A percentile compares a stretch with the other conserved stretches of the same genome.
These are phyloP conservation scores for Rhodotorula sp. DNA, from an alignment of 1,284 basidiomycete genomes.

Conservation along the genomic window DNA sequence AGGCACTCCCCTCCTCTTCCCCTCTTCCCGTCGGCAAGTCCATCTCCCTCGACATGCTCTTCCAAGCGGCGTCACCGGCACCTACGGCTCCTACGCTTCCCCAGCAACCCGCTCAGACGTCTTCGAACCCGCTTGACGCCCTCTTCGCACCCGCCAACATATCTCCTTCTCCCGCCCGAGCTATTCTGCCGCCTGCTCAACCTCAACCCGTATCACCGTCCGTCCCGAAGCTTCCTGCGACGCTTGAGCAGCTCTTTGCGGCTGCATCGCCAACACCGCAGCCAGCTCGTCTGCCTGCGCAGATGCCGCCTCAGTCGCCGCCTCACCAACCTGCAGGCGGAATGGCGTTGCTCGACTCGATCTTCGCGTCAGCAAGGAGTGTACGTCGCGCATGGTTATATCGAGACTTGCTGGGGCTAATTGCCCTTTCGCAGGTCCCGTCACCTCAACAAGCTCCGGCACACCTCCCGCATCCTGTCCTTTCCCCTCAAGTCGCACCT, in stretches of 20 bases:
- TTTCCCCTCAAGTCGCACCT: not conserved
- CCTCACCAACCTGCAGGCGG: slow-evolving; percentile 13
- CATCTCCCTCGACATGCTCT: slow-evolving; percentile 45
- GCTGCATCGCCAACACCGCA: slow-evolving; percentile 17
- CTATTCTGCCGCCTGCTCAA: not conserved
- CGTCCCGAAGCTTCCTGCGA: not conserved
- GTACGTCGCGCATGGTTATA: not conserved
- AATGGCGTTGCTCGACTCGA: slow-evolving; percentile 38
- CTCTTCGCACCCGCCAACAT: slow-evolving; percentile 4
- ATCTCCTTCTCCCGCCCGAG: not conserved
- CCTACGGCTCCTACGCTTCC: slow-evolving; percentile 2
- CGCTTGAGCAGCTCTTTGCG: slow-evolving; percentile 31
- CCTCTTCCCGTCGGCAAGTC: slow-evolving; percentile 45
- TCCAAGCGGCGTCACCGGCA: slow-evolving; percentile 25
- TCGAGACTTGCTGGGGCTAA: too few species aligned
- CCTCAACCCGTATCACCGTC: not conserved
- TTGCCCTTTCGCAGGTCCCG: not conserved
- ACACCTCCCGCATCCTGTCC: too few species aligned
- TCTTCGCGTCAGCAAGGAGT: slow-evolving; percentile 52
- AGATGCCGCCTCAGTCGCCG: slow-evolving; percentile 9
- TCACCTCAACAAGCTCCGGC: not conserved
- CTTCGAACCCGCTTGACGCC: slow-evolving; percentile 22
- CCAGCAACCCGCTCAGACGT: not conserved
- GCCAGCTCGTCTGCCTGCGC: slow-evolving; percentile 33
- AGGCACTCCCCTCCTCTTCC: slow-evolving; percentile 55